These are phyloP conservation scores for Amoeboaphelidium protococcarum DNA, from an alignment of 371 early-diverging fungal genomes.

Conservation along the genomic window DNA sequence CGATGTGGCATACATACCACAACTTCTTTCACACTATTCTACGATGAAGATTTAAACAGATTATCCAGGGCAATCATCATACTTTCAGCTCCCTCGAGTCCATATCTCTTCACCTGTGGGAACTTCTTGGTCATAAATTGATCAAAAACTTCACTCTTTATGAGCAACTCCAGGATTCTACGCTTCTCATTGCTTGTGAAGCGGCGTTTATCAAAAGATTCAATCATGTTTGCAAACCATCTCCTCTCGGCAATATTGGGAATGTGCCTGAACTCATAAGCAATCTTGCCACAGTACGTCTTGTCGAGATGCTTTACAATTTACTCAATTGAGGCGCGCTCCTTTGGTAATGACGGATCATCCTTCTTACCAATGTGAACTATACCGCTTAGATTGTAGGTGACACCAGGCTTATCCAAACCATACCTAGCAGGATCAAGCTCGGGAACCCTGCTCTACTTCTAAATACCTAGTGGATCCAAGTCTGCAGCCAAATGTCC, in stretches of 20 bases:
- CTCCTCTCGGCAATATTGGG: conserved; percentile 54
- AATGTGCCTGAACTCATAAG: conserved; percentile 76
- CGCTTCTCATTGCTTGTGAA: conserved; percentile 27
- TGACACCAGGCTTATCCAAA: conserved; percentile 16
- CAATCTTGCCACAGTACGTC: conserved; percentile 60
- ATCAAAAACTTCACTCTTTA: conserved; percentile 70
- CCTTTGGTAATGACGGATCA: conserved; percentile 16
- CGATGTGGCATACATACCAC: conserved; percentile 91
- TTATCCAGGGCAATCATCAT: conserved; percentile 76
- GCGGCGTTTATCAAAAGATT: conserved; percentile 30
- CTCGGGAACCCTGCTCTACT: conserved; percentile 30
- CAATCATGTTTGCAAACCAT: conserved; percentile 68
- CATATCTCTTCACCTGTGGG: conserved; percentile 80
- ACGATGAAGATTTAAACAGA: conserved; percentile 36
- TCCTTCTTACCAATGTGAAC: conserved; percentile 23
- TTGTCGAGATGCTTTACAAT: conserved; percentile 38
- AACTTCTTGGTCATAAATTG: conserved; percentile 84
- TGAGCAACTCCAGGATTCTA: conserved; percentile 37
- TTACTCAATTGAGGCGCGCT: conserved; percentile 31
- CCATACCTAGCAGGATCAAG: conserved; percentile 60
- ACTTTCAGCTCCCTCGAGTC: conserved; percentile 85
- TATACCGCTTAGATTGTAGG: conserved; percentile 43
- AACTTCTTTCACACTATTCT: conserved; percentile 40
- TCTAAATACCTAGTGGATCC: conserved; percentile 57
- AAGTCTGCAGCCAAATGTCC: conserved; percentile 62